Conservation (phyloP, 140 eudicot species). For the Cichorium intybus region DNA sequence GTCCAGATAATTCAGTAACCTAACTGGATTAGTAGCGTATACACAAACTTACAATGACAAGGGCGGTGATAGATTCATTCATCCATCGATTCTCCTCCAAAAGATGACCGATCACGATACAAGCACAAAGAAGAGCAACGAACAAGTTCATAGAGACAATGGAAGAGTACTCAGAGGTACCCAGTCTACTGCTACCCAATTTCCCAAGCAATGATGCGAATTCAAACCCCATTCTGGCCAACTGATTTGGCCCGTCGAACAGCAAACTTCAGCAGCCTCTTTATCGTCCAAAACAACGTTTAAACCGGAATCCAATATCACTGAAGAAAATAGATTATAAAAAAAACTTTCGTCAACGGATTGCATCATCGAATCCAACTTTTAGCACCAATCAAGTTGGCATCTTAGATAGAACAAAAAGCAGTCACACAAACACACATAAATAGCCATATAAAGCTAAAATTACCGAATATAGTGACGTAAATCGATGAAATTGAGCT, state of each 20-base stretch:
- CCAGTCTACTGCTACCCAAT: constrained; percentile 23
- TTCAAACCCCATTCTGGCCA: constrained; percentile 40
- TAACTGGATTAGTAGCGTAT: not conserved
- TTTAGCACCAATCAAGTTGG: constrained; percentile 1
- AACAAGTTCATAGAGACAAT: constrained; percentile 63
- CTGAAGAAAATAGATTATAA: constrained; percentile 13
- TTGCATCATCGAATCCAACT: constrained; percentile 8
- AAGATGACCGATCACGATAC: constrained; percentile 69
- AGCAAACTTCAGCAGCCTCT: constrained; percentile 30
- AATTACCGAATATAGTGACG: constrained; percentile 13
- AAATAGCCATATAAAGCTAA: not conserved
- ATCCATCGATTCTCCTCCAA: constrained; percentile 73
- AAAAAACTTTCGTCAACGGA: not conserved
- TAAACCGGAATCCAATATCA: constrained; percentile 22
- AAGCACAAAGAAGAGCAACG: constrained; percentile 61
- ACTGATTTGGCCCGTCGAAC: constrained; percentile 27
- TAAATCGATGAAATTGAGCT: constrained; percentile 22
- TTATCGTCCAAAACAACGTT: constrained; percentile 12
- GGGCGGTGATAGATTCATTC: constrained; percentile 74
- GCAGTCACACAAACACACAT: not conserved
- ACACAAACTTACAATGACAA: constrained; percentile 45
- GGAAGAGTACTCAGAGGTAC: constrained; percentile 55
- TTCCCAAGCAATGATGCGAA: constrained; percentile 23
- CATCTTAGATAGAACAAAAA: constrained; percentile 5
- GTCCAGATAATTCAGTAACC: not conserved